Base-by-base conservation (phyloP, 2,329 filamentous ascomycete species). In the Aspergillus cejpii region DNA sequence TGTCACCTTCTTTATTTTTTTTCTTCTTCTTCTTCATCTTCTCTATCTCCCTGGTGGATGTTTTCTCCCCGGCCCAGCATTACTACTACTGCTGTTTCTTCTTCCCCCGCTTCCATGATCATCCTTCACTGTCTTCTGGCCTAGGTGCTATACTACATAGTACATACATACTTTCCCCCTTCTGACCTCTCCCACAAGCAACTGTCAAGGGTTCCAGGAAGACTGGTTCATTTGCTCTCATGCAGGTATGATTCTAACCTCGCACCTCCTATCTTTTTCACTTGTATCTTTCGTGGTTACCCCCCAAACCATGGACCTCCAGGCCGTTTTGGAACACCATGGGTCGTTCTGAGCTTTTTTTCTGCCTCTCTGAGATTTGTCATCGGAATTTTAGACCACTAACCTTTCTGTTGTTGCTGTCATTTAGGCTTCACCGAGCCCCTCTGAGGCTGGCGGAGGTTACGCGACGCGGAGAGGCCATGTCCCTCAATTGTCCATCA, bases 401-500 rank as follows among this genome's bases (percentile, higher is more conserved):
- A 24, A 39, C 27, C 14, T 4, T 33, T 33, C 19, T 27, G 31
- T n/a, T 39, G 43, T 34, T 42, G 24, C 20, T n/a, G 28, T 21
- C 15, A 14, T 47, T 39, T 48, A 73, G 70, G 66, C 69, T 59
- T 67, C 70, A 59, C 63, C 60, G 47, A 63, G 60, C 49, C 58
- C 61, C 49, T 62, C 65, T 52, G 67, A 67, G 54, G 61, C 65
- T 57, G 63, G 63, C 55, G 66, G 64, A 60, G 64, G 64, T 60
- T 76, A 76, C 66, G 68, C 75, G 56, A 67, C 70, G 56, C 71
- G 75, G 51, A 73, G 76, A 59, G 76, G 77, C 54, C 80, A 83
- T 69, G 70, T 70, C 54, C 73, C 79, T 50, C 77, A 81, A 56
- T 71, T 83, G 50, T 82, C 79, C 56, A 83, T 94, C 65, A 92